A percentile compares a stretch with the other conserved stretches of the same genome.
phyloP scores from a whole-genome alignment of 2,329 filamentous ascomycete species.

The Coniochaeta pulveracea region DNA sequence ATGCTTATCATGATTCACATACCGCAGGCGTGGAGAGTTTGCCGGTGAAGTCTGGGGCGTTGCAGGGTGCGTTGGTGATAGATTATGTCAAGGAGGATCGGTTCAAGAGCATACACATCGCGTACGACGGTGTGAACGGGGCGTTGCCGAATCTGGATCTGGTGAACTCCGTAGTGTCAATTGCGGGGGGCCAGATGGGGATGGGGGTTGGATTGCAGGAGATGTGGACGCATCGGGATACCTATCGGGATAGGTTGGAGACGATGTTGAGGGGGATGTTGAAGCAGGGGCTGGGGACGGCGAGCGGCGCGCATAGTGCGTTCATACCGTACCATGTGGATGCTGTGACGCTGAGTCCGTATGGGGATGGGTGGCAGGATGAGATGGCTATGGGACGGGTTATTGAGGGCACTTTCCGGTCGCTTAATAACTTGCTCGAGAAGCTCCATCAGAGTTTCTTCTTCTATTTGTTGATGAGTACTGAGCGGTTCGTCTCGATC shows the following conservation, averaged over 20 bases:
- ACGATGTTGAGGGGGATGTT: conserved; percentile 92
- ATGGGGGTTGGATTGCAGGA: conserved; percentile 75
- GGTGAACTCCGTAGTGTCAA: conserved; percentile 83
- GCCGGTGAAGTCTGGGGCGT: conserved; percentile 80
- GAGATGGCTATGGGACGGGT: conserved; percentile 91
- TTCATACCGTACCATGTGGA: conserved; percentile 98
- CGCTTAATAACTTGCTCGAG: conserved; percentile 91
- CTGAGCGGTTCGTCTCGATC: conserved; percentile 91
- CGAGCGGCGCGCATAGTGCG: conserved; percentile 82
- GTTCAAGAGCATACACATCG: conserved; percentile 80
- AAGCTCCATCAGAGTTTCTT: conserved; percentile 99
- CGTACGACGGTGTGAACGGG: conserved; percentile 93
- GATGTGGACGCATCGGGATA: conserved; percentile 70
- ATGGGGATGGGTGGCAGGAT: conserved; percentile 89
- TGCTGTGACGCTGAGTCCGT: conserved; percentile 83
- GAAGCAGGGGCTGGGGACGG: conserved; percentile 79
- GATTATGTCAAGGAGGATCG: conserved; percentile 79
- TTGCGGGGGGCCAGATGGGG: conserved; percentile 86
- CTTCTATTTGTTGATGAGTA: conserved; percentile 91
- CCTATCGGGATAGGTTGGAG: conserved; percentile 68
- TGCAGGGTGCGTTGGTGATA: conserved; percentile 87
- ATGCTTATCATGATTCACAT: conserved; percentile 91
- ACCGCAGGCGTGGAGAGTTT: conserved; percentile 57
- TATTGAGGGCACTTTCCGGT: conserved; percentile 82
- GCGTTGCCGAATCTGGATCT: conserved; percentile 92